Base-by-base conservation (phyloP, 1,284 basidiomycete species). In the Moniliophthora roreri region DNA sequence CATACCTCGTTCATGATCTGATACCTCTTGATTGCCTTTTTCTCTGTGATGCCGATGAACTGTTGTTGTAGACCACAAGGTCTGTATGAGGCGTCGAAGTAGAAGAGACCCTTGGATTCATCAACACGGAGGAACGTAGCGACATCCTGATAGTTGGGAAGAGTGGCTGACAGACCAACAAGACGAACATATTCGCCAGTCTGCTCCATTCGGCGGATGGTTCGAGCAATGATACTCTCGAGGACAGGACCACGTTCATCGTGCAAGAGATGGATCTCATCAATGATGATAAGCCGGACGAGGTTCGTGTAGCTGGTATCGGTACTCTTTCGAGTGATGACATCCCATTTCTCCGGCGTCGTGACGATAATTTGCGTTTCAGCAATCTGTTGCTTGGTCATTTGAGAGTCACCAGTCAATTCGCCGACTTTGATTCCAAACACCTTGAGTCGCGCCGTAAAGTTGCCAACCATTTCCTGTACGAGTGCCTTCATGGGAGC, bases 301-400 rank as follows among this genome's bases (percentile, higher is more conserved):
- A 99, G 86, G 67, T 98, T 99, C 52, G 95, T 98, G 72, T 98
- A 99, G 59, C 89, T 92, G 16, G 93, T 95, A 65, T 99, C 97
- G 6, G 95, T 96, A 62, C 89, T 93, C 77, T 99, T 99, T 60
- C 97, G 90, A 24, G 95, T 98, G 69, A 99, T 97, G 62, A 98
- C 95, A 64, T 99, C 97, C 94, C 95, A 99, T 71, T 99, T 99
- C 74, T 99, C 97, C 0, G 97, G 97, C 0, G 97, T 99, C 0
- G 96, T 98, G 59, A 99, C 95, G 68, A 99, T 98, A 65, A 99
- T 93, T 68, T 99, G 96, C 0, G 97, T 98, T 69, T 97, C 93
- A 3, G 94, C 76, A 56, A 99, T 98, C 69, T 99, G 96, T 59
- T 94, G 88, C 72, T 99, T 99, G 55, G 96, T 99, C 81, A 99